Base-by-base conservation (phyloP, 306 rosid species). In the Prunus fruticosa region DNA sequence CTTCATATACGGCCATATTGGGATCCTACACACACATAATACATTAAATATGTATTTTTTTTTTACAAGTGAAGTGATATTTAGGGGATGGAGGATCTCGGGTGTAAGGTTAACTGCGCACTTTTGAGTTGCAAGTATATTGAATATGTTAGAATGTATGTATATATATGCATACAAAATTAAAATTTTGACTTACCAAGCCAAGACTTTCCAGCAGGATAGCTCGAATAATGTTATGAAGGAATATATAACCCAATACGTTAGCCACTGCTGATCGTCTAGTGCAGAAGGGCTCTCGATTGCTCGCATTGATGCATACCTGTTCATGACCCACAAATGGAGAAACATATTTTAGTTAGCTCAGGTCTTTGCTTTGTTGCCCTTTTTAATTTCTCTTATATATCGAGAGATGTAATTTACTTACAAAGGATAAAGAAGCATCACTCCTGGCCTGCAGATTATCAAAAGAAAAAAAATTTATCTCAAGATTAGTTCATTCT, bases 191-290 rank as follows among this genome's bases (percentile, higher is more conserved):
- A 45, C 71, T 11, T 88, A 93, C 97, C 97, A 92, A 52, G 80
- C 86, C 19, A 92, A 87, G 80, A 91, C 66, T 78, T 75, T 91
- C 83, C 91, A 77, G 68, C 76, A 80, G 5, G 93, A 92, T 62
- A 92, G 93, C 81, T 96, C 97, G 41, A 92, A 92, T 54, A 91
- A 91, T 62, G 97, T 86, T 13, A 87, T 64, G 78, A 92, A 81
- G 41, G 99, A 96, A 80, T 92, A 92, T 10, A 92, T 58, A 73
- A 96, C 83, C 99, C 99, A 96, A 76, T 92, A 92, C 2, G 98
- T 92, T 68, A 96, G 90, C 99, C 97, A 92, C 46, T 96, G 99
- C 67, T 89, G 99, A 72, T 92, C 97, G 65, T 96, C 98, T 41
- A 92, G 84, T 7, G 94, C 82, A 67, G 98, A 83, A 79, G 99